These are phyloP conservation scores for Ceratobasidium sp. DNA, from an alignment of 1,284 basidiomycete genomes.

Conservation along the genomic window DNA sequence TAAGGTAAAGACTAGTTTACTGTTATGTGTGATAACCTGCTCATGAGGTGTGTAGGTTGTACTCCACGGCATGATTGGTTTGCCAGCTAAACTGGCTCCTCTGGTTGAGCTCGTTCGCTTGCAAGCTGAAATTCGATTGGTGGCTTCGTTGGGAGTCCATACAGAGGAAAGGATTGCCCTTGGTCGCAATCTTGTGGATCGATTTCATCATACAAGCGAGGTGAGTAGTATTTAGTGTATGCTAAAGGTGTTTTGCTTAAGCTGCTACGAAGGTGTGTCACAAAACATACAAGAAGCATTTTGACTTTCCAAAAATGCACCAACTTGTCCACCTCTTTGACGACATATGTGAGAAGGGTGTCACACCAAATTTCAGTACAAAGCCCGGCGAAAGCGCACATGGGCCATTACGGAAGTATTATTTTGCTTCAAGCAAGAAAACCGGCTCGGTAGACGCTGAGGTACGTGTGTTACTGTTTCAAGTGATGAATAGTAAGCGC, in stretches of 20 bases:
- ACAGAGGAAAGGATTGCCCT: neutral
- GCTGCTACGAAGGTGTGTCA: neutral
- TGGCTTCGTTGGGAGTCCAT: neutral
- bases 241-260: neutral
- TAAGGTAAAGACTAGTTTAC: neutral
- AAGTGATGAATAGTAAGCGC: neutral
- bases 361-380: neutral
- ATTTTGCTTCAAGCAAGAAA: neutral
- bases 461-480: neutral
- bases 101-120: neutral
- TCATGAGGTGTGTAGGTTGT: neutral
- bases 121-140: conserved; percentile 1
- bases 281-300: neutral
- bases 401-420: neutral
- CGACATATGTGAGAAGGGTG: neutral
- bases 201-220: neutral
- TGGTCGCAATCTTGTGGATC: neutral
- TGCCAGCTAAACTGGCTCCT: neutral
- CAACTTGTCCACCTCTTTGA: neutral
- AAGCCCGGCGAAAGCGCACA: neutral
- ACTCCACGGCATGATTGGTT: neutral
- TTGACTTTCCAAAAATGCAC: conserved; percentile 10
- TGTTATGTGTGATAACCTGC: neutral
- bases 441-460: neutral
- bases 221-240: neutral